A percentile compares a stretch with the other conserved stretches of the same genome.
Evolutionary conservation across 228 moss, liverwort and hornwort genomes (phyloP).

Genomic region (Sphagnum magellanicum): DNA sequence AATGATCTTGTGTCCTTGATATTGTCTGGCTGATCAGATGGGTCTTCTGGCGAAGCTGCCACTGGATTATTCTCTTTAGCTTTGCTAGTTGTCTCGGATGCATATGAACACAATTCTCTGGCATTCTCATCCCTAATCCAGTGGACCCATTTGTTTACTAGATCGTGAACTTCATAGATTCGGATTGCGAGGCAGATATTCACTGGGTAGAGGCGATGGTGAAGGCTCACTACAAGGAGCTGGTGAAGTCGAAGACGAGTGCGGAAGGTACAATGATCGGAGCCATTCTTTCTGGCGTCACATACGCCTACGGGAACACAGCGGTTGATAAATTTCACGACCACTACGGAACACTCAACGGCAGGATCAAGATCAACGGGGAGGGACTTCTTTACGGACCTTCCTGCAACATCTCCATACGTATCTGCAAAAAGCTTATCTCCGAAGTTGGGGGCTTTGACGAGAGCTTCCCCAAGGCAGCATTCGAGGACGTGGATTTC

Average conservation of each 20-base stretch:
- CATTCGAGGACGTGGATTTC: constrained; percentile 57
- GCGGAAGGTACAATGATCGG: constrained; percentile 20
- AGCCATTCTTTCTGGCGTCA: constrained; percentile 50
- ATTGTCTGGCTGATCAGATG: too few species aligned
- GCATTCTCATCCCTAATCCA: not conserved
- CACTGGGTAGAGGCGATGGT: constrained; percentile 58
- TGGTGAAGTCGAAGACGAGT: constrained; percentile 23
- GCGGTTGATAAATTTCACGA: constrained; percentile 45
- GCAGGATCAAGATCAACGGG: constrained; percentile 40
- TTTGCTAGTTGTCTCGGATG: not conserved
- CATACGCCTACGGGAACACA: constrained; percentile 23
- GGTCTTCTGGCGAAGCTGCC: too few species aligned
- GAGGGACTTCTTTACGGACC: constrained; percentile 50
- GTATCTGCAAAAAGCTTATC: constrained; percentile 33
- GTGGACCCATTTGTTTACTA: constrained; percentile 3
- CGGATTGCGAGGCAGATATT: constrained; percentile 52
- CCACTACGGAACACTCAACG: constrained; percentile 57
- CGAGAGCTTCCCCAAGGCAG: constrained; percentile 58
- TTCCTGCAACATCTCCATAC: constrained; percentile 49
- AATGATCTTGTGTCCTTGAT: too few species aligned
- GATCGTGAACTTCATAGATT: constrained; percentile 59
- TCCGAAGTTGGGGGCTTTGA: constrained; percentile 55
- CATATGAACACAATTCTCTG: not conserved
- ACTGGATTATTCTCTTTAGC: too few species aligned
- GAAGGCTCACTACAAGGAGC: constrained; percentile 37